These are phyloP conservation scores for Sisymbrium altissimum DNA, from an alignment of 345 rosid genomes.

Conservation along the genomic window DNA sequence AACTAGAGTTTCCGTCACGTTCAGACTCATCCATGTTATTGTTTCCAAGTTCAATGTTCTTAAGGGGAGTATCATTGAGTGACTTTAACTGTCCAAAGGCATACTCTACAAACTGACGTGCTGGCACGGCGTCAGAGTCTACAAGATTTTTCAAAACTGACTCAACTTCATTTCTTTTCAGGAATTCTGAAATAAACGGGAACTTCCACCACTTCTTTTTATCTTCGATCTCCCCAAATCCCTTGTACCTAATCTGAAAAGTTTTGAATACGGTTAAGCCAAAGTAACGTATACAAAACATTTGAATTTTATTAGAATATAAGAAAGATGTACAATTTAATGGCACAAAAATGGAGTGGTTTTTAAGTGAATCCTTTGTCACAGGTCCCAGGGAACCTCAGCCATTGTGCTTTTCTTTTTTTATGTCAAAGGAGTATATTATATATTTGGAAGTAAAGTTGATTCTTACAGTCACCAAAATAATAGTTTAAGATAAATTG, in stretches of 20 bases:
- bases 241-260: constrained; percentile 73
- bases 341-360: background rate
- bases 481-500: background rate
- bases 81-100: constrained; percentile 86
- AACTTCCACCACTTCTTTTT: constrained; percentile 81
- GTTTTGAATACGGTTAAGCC: background rate
- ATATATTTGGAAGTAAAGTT: background rate
- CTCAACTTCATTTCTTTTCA: constrained; percentile 61
- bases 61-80: constrained; percentile 49
- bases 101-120: constrained; percentile 81
- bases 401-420: background rate
- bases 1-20: constrained; percentile 26
- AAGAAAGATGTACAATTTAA: background rate
- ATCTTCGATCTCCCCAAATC: constrained; percentile 70
- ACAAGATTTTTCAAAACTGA: constrained; percentile 49
- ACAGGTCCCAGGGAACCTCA: background rate
- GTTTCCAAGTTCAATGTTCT: constrained; percentile 37
- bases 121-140: constrained; percentile 72
- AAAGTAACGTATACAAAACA: background rate
- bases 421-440: background rate
- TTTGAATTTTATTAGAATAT: background rate
- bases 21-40: constrained; percentile 29
- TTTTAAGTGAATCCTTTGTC: background rate
- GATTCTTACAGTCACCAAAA: background rate
- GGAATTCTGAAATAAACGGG: constrained; percentile 67